Percentiles rank a stretch among this genome's conserved stretches.
These are phyloP conservation scores for Lepidium aucheri DNA, from an alignment of 345 rosid genomes.

Conservation along the genomic window DNA sequence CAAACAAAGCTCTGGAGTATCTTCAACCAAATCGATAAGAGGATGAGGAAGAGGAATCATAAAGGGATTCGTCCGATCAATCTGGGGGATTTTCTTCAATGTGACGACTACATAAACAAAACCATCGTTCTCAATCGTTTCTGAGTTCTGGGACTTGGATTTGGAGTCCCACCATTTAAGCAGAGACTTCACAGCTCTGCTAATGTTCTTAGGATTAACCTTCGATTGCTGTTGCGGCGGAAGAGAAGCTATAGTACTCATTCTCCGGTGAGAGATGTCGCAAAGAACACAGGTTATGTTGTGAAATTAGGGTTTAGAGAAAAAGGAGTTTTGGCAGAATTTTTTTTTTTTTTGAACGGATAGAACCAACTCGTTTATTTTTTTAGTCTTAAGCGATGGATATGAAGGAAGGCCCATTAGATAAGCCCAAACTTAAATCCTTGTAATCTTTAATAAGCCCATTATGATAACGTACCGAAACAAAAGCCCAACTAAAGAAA, in stretches of 20 bases:
- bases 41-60: slow-evolving; percentile 52
- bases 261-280: slow-evolving; percentile 16
- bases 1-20: slow-evolving; percentile 46
- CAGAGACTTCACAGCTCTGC: slow-evolving; percentile 49
- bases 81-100: slow-evolving; percentile 48
- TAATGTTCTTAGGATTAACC: slow-evolving; percentile 27
- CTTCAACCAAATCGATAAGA: slow-evolving; percentile 26
- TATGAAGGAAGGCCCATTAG: no score
- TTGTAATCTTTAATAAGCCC: no score
- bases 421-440: no score
- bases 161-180: slow-evolving; percentile 50
- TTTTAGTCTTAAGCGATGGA: no score
- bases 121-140: slow-evolving; percentile 48
- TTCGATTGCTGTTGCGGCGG: slow-evolving; percentile 7
- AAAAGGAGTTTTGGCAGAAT: no score
- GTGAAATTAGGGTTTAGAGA: slow-evolving; percentile 3
- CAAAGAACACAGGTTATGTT: background rate
- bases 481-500: no score
- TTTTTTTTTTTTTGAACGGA: background rate
- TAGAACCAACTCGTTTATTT: no score
- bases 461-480: no score
- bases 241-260: background rate
- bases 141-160: slow-evolving; percentile 35
- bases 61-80: slow-evolving; percentile 40
- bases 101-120: slow-evolving; percentile 49